Base-by-base conservation (phyloP, 805 yeast species). In the Saccharomyces kudriavzevii region DNA sequence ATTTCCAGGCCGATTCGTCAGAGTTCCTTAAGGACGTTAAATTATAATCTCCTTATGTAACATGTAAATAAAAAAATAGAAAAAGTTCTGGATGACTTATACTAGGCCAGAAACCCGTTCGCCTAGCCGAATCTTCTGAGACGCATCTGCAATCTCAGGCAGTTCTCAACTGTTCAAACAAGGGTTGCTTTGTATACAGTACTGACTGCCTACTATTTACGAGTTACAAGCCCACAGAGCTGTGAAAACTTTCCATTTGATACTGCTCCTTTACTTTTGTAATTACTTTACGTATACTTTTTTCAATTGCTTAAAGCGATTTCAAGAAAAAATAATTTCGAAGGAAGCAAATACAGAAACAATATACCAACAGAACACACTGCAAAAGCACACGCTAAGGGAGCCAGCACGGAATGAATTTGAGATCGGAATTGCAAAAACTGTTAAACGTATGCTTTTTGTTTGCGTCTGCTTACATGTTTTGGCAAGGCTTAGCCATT, bases 401-500 rank as follows among this genome's bases (percentile, higher is more conserved):
- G 22, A 35, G 13, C 11, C 22, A 35, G 43, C 47, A 30, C 51
- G 58, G 25, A n/a, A 83, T 83, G 87, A 81, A 83, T 61, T 64
- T 84, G 48, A 78, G 87, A 64, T 75, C 75, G 52, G 84, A 83
- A 64, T 70, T 84, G 57, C 65, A 78, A n/a, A 89, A 88, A 67
- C 75, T 81, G 40, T 77, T 92, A 53, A 81, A 81, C 58, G 75
- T 94, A 63, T 82, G 88, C 14, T 83, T 88, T 74, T 91, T 89
- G 47, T 78, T 90, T 54, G 80, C 96, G 10, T 83, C 96, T 0
- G 96, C 98, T 0, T 94, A 83, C 70, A 87, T 94, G 80, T 81
- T 89, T 56, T 94, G 97, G 96, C 89, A 89, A 66, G 80, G 87
- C 0, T 75, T 92, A 14, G 82, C 89, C 0, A 74, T 92, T 3